Base-by-base conservation (phyloP, 768 basidiomycete species). In the Dioszegia aurantiaca region DNA sequence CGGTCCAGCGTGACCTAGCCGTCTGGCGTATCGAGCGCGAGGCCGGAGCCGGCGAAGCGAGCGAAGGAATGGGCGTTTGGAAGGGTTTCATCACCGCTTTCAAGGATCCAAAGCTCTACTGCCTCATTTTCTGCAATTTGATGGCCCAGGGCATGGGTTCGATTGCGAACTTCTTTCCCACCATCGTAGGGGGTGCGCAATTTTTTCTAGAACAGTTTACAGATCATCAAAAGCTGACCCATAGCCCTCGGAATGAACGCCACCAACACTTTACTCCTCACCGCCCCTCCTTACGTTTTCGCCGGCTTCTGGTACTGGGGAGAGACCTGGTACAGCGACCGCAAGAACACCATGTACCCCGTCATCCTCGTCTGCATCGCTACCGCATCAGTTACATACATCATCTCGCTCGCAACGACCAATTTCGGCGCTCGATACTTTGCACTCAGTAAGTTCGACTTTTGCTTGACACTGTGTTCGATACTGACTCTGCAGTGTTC, bases 361-460 rank as follows among this genome's bases (percentile, higher is more conserved):
- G 44, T 60, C 16, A 68, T 69, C 40, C 40, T 73, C 23, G 39
- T 60, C 43, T 65, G 62, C 30, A 49, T 69, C 12, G 19, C 19
- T 30, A 54, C 63, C 54, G 63, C 61, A 16, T 40, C 42, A 31
- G 26, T 61, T n/a, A 67, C 55, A 52, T 71, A 71, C 49, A 40
- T 73, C 44, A 69, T 73, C 51, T 30, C 65, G 16, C 42, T 73
- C 27, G 58, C 59, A 1, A 64, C 66, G 0, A 41, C 57, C 30
- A 65, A 58, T 42, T 56, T 49, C 10, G 64, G 51, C 4, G 59
- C 59, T 14, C 24, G 67, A 46, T 69, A 63, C 44, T 37, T 62
- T 24, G 60, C 60, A 5, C 46, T 61, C 43, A 70, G n/a, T n/a
- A n/a, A n/a, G n/a, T n/a, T n/a, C n/a, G n/a, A n/a, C n/a, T n/a